These are phyloP conservation scores for Flaveria trinervia DNA, from an alignment of 129 eudicot genomes.

Conservation along the genomic window DNA sequence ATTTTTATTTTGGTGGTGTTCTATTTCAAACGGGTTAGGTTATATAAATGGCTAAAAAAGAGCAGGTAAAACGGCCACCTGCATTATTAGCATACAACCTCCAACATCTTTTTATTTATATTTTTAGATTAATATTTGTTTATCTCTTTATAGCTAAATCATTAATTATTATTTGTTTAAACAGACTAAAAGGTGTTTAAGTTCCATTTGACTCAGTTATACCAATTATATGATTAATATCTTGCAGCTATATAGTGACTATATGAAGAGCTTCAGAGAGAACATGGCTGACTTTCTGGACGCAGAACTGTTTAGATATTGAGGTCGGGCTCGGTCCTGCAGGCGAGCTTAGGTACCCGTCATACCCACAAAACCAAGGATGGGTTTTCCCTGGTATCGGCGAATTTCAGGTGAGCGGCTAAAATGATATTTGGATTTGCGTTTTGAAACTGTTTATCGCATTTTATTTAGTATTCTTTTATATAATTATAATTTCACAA, in stretches of 20 bases:
- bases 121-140: not conserved
- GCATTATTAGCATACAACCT: too few relatives aligned
- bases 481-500: not conserved
- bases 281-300: slow-evolving; percentile 72
- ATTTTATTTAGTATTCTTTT: not conserved
- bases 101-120: too few relatives aligned
- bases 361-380: slow-evolving; percentile 75
- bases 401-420: slow-evolving; percentile 73
- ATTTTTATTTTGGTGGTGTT: not conserved
- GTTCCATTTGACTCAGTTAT: not conserved
- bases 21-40: not conserved
- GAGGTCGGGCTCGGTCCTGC: slow-evolving; percentile 96
- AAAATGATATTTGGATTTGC: slow-evolving; percentile 3
- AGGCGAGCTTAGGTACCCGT: slow-evolving; percentile 93
- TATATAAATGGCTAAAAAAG: not conserved
- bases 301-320: slow-evolving; percentile 63
- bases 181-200: not conserved
- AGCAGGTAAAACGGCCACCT: not conserved
- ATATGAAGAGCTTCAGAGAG: slow-evolving; percentile 82
- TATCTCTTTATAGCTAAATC: too few relatives aligned
- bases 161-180: not conserved
- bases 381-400: slow-evolving; percentile 95
- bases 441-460: not conserved
- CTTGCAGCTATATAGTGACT: slow-evolving; percentile 66
- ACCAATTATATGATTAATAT: not conserved